Evolutionary conservation across 805 yeast genomes (phyloP), one percentile per base, ranked within the genome.

Genomic region (Sugiyamaella mastotermitis): DNA sequence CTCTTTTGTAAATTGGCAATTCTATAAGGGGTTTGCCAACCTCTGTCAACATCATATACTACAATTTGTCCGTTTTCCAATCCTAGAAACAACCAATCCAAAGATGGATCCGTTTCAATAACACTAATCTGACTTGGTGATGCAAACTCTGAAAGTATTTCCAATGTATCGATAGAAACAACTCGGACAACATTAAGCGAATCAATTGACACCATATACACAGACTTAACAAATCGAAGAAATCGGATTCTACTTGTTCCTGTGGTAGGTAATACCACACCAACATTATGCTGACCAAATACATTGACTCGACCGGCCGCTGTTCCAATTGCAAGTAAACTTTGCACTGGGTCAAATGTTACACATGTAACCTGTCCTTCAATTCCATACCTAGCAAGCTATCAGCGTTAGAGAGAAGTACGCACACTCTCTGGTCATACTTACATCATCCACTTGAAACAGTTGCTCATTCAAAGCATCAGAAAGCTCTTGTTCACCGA

Each of bases 291-390:
- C 52, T 83, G 90, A 1, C 97, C 98, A 54, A 78, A 80, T 3
- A 92, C 80, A 47, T 83, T 79, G 11, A 92, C 68, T 31, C 76
- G 76, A 28, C 87, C 84, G 5, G 62, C 55, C 25, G 71, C 77
- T 0, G 95, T 86, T 2, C 87, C 80, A 0, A 86, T 64, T 0
- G 96, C 97, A 50, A 87, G 60, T 19, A 92, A 67, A 38, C 92
- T 76, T 58, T 92, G 98, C 1, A 84, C 78, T 3, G 94, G 94
- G 56, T 92, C 97, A 60, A 71, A 83, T 0, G 92, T 94, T 27
- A 78, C 55, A 0, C 84, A 76, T 24, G 75, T 63, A 6, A 83
- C 73, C 10, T 72, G 71, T 9, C 94, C 90, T 13, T 71, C 65
- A 23, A 81, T 53, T 2, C 92, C 92, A 50, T 74, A 78, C 5